phyloP scores from a whole-genome alignment of 2,329 filamentous ascomycete species.

The Stagonosporopsis chrysanthemi region DNA sequence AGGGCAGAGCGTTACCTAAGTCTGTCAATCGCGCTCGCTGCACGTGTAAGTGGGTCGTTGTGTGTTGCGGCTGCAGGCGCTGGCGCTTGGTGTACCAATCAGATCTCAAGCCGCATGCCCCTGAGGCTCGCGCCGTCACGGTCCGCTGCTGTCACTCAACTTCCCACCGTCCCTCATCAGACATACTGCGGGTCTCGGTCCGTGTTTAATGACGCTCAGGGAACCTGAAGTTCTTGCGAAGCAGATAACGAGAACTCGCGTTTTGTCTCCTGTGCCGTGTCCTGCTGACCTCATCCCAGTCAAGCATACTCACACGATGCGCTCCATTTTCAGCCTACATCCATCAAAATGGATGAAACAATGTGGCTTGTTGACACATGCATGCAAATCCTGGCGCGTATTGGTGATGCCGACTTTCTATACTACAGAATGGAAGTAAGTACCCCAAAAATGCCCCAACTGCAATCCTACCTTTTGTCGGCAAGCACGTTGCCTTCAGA shows the following conservation, averaged over 20 bases:
- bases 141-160: background rate
- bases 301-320: background rate
- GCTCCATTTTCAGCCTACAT: too few relatives aligned
- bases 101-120: conserved; percentile 4
- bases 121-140: conserved; percentile 7
- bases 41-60: background rate
- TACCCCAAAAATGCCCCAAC: background rate
- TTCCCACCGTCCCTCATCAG: background rate
- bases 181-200: background rate
- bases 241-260: background rate
- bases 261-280: background rate
- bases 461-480: background rate
- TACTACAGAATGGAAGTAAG: background rate
- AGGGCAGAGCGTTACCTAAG: background rate
- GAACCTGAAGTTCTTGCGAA: too few relatives aligned
- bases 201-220: too few relatives aligned
- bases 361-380: conserved; percentile 4
- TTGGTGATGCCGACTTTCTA: background rate
- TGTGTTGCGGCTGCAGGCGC: conserved; percentile 7
- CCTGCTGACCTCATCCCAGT: background rate
- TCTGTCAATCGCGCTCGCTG: background rate
- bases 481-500: background rate
- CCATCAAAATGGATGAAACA: background rate
- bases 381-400: conserved; percentile 5
- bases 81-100: conserved; percentile 22